Base-by-base conservation (phyloP, 2,329 filamentous ascomycete genomes). In the Orbilia blumenaviensis region DNA sequence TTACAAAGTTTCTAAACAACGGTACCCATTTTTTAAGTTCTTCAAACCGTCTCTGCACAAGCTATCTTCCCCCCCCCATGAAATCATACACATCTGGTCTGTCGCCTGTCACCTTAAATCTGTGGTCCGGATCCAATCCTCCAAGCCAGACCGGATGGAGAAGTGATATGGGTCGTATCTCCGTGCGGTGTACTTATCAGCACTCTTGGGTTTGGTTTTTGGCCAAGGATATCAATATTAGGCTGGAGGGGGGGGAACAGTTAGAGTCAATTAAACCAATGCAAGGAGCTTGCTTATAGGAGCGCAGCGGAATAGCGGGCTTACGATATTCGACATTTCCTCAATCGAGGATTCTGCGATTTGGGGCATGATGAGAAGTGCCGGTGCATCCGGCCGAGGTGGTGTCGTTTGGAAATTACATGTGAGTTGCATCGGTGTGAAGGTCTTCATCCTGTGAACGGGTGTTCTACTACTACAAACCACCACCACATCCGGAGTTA, bases 351-450 rank as follows among this genome's bases (percentile, higher is more conserved):
- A 25, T 44, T 76, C 72, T 9, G 38, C 14, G 4, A 76, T 62
- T 27, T 60, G 64, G 18, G 72, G 72, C 64, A 76, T 68, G 41
- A 76, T 34, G 5, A 76, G 52, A 36, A 76, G 64, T 9, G 52
- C 50, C 2, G 72, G 72, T 6, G 72, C 56, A 54, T 76, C 50
- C 6, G 58, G 56, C 48, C 68, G 67, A 18, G 64, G 48, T 14
- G 72, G 72, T 3, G 72, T 76, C n/a, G 72, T 76, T 52, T 76
- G 72, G 29, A 76, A 76, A 41, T 76, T 76, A 42, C 72, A 76
- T 10, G 72, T 76, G 14, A 76, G 64, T 32, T 76, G 72, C 72
- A 76, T 76, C 2, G 72, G 72, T 34, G 64, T 76, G 27, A 76
- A 76, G 16, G 41, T 76, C n/a, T 76, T 69, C 72, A 76, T 76